Conservation (phyloP, 805 yeast genomes). For the Saccharomycopsis capsularis region DNA sequence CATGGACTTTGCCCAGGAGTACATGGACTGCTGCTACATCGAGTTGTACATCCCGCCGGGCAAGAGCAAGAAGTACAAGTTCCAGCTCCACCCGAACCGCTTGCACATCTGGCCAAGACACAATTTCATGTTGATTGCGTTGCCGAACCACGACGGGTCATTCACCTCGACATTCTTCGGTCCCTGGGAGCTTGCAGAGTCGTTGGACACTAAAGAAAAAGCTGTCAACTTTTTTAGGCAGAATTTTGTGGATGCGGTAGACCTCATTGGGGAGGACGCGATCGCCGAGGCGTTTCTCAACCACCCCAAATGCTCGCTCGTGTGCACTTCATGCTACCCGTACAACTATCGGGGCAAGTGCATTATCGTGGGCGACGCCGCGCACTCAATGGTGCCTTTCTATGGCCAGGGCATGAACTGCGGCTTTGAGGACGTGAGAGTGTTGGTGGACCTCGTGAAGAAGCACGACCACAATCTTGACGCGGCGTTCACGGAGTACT, state of each 20-base stretch:
- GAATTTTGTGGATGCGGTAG: conserved; percentile 70
- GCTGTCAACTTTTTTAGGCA: conserved; percentile 47
- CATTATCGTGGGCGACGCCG: conserved; percentile 83
- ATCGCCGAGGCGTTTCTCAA: conserved; percentile 43
- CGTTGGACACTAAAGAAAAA: conserved; percentile 37
- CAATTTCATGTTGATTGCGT: conserved; percentile 80
- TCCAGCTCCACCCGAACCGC: conserved; percentile 61
- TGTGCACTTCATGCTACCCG: conserved; percentile 64
- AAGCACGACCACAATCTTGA: conserved; percentile 33
- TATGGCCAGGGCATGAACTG: conserved; percentile 97
- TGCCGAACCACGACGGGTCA: conserved; percentile 78
- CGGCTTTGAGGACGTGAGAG: conserved; percentile 85
- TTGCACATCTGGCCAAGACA: conserved; percentile 92
- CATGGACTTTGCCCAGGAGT: conserved; percentile 68
- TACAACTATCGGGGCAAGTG: conserved; percentile 60
- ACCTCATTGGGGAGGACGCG: conserved; percentile 53
- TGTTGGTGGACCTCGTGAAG: conserved; percentile 47
- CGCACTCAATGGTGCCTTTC: conserved; percentile 97
- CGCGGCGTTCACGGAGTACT: conserved; percentile 49
- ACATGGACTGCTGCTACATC: conserved; percentile 75
- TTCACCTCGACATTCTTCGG: conserved; percentile 88
- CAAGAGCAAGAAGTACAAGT: conserved; percentile 29
- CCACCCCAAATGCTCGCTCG: conserved; percentile 71
- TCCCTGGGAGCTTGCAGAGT: conserved; percentile 62
- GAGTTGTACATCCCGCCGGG: conserved; percentile 71